Evolutionary conservation across 495 filamentous ascomycete species (phyloP).

Genomic region (Bombardia bombarda): DNA sequence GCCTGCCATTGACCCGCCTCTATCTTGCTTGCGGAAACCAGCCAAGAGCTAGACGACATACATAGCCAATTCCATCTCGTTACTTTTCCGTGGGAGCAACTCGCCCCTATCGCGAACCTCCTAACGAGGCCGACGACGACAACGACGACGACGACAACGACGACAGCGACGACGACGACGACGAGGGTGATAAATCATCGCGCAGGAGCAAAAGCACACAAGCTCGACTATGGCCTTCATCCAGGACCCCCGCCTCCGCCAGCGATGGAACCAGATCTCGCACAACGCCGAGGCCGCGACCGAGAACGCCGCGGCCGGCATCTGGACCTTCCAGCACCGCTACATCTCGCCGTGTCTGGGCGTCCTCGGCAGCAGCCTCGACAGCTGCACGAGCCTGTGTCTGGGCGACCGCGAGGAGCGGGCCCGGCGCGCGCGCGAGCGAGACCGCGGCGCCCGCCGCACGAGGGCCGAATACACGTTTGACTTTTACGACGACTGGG

Average conservation of each 20-base stretch:
- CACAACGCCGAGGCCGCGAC: constrained; percentile 89
- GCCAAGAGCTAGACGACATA: too few relatives aligned
- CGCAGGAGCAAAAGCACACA: background rate
- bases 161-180: background rate
- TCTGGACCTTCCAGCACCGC: constrained; percentile 79
- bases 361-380: constrained; percentile 55
- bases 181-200: background rate
- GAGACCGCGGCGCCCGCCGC: constrained; percentile 41
- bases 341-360: constrained; percentile 79
- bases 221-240: constrained; percentile 43
- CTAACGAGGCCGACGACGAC: background rate
- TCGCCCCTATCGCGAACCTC: too few relatives aligned
- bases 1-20: too few relatives aligned
- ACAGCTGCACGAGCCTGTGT: constrained; percentile 63
- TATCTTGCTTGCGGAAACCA: too few relatives aligned
- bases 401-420: constrained; percentile 68
- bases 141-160: background rate
- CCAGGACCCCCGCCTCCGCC: constrained; percentile 86
- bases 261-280: constrained; percentile 87
- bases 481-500: constrained; percentile 99
- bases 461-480: constrained; percentile 76
- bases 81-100: too few relatives aligned
- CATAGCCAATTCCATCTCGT: too few relatives aligned
- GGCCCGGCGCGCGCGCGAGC: constrained; percentile 52
- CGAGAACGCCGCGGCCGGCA: constrained; percentile 76